Evolutionary conservation across 2,329 filamentous ascomycete species (phyloP), one percentile per base, ranked within the genome.

Genomic region (Ophiosphaerella korrae): DNA sequence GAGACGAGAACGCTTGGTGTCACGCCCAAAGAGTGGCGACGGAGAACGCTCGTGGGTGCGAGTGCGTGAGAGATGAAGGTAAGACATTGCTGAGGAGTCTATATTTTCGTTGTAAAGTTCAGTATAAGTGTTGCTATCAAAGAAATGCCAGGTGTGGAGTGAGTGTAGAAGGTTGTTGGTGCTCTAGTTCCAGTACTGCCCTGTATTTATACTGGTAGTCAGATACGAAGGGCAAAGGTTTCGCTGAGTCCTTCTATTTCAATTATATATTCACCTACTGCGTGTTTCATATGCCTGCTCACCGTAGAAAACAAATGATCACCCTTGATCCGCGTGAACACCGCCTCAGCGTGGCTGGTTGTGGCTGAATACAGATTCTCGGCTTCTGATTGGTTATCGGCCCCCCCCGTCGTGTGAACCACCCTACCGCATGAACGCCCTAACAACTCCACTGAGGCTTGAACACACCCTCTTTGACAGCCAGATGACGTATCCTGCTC

Each of bases 1-100:
- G 44, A 57, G 50, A 21, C 50, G 64, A n/a, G 54, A 58, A 21
- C 61, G 62, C 44, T 67, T 70, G 48, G 62, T 60, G 29, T 65
- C 57, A 49, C 57, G 60, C 12, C 58, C 65, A 13, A 63, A 48
- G 13, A 66, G 49, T 45, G 55, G 50, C 44, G 50, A 36, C 45
- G 56, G 45, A 9, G 53, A 57, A 46, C 58, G 58, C 38, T 64
- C 57, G 46, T 62, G 66, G 23, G 52, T 44, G 55, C 59, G 64
- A 34, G 60, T 55, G 45, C 49, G 53, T 33, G 52, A 43, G 42
- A 63, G 58, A 55, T 62, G 51, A 39, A 67, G 31, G 52, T 60
- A 63, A 29, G 66, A 52, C 67, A 71, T 72, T 24, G 47, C 64
- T 8, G 32, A 9, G 31, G 16, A 12, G 29, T 14, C 36, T 40